These are phyloP conservation scores for Cutaneotrichosporon sp. DNA, from an alignment of 1,284 basidiomycete genomes.

Conservation along the genomic window DNA sequence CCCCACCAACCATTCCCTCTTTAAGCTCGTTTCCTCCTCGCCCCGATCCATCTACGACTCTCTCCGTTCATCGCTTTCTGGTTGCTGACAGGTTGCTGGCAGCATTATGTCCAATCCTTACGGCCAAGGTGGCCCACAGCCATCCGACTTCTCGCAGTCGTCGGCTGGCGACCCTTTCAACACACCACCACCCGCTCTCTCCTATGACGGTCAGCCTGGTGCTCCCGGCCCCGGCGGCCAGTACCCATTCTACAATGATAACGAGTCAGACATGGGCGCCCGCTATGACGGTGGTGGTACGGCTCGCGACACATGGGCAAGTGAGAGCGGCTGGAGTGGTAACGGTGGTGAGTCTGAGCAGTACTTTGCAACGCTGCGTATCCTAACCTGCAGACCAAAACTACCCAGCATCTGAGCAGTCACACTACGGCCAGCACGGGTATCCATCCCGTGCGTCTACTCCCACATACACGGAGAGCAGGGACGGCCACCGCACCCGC, in stretches of 20 bases:
- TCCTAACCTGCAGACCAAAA: conserved; percentile 20
- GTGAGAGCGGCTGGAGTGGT: conserved; percentile 46
- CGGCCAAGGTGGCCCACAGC: conserved; percentile 20
- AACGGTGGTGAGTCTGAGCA: conserved; percentile 48
- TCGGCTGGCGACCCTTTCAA: conserved; percentile 43
- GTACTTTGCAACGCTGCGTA: neutral
- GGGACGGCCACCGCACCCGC: conserved; percentile 63
- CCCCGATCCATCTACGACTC: conserved; percentile 5
- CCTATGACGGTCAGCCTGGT: conserved; percentile 32
- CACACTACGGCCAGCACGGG: conserved; percentile 43
- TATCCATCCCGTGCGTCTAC: conserved; percentile 49
- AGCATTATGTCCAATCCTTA: conserved; percentile 23
- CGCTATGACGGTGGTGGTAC: conserved; percentile 53
- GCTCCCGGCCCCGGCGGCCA: conserved; percentile 26
- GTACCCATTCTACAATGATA: conserved; percentile 64
- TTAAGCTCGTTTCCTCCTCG: neutral
- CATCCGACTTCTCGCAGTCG: conserved; percentile 22
- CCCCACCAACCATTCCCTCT: neutral
- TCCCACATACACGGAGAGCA: conserved; percentile 53
- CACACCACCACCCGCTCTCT: conserved; percentile 30
- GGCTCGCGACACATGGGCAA: conserved; percentile 52
- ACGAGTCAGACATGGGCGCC: conserved; percentile 69
- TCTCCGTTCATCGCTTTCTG: neutral
- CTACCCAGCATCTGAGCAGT: conserved; percentile 39
- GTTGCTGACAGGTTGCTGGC: neutral